Percentiles rank a stretch among this genome's conserved stretches.
phyloP scores from a whole-genome alignment of 2,329 filamentous ascomycete species.

The Exophiala sp. region DNA sequence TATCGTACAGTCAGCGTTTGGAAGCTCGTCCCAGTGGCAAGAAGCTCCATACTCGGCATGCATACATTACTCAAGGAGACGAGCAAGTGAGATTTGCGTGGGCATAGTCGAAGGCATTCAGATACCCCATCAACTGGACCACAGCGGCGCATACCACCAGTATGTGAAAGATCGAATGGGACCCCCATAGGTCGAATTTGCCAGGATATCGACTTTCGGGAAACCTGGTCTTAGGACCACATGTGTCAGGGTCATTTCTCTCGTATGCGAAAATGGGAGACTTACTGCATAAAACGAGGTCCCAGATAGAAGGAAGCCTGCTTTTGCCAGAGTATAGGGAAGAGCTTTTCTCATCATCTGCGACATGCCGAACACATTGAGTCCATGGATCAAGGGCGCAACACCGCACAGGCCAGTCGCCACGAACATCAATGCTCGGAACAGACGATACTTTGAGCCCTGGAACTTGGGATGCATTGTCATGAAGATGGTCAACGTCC shows the following conservation, averaged over 20 bases:
- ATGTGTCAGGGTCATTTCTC: constrained; percentile 23
- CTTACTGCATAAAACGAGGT: constrained; percentile 31
- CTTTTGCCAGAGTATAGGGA: constrained; percentile 24
- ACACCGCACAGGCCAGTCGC: constrained; percentile 24
- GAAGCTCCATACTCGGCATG: constrained; percentile 6
- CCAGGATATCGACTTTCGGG: constrained; percentile 23
- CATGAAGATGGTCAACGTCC: constrained; percentile 16
- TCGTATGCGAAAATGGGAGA: constrained; percentile 10
- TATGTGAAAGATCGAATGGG: constrained; percentile 29
- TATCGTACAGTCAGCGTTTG: neutral
- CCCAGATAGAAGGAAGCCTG: constrained; percentile 29
- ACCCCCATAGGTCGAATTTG: constrained; percentile 17
- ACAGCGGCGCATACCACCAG: constrained; percentile 28
- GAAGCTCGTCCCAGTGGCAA: constrained; percentile 4
- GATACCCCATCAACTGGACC: constrained; percentile 9
- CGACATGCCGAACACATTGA: constrained; percentile 30
- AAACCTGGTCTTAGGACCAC: constrained; percentile 8
- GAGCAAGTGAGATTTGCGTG: constrained; percentile 11
- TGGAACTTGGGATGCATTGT: constrained; percentile 22
- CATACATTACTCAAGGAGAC: constrained; percentile 1
- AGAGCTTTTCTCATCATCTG: constrained; percentile 31
- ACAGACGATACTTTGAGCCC: constrained; percentile 28
- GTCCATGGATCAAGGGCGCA: constrained; percentile 30
- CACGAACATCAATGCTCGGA: constrained; percentile 29
- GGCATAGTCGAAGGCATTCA: constrained; percentile 8